Percentiles rank a stretch among this genome's conserved stretches.
phyloP scores from a whole-genome alignment of 805 yeast species.

The Yarrowia deformans region DNA sequence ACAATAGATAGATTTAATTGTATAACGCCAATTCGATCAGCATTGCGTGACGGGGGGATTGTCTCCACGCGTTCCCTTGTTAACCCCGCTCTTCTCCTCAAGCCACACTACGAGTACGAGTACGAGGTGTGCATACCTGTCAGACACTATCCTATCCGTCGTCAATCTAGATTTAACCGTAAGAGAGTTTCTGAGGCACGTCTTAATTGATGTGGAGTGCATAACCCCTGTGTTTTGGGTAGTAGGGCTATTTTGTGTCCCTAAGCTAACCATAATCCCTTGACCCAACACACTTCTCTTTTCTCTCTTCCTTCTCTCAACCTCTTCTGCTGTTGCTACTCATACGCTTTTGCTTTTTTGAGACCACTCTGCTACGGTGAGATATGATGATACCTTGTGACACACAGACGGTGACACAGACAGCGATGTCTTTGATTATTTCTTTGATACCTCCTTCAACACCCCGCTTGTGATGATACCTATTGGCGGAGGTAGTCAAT shows the following conservation, averaged over 20 bases:
- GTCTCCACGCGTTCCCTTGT: too few species aligned
- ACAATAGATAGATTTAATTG: conserved; percentile 17
- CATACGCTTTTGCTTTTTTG: conserved; percentile 13
- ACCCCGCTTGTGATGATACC: neutral
- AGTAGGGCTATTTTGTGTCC: neutral
- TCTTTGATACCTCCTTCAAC: neutral
- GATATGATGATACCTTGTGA: conserved; percentile 3
- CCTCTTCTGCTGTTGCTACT: neutral
- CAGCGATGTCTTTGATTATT: neutral
- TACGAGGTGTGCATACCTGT: too few species aligned
- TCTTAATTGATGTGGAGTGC: too few species aligned
- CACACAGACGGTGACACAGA: neutral
- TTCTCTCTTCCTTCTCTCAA: neutral
- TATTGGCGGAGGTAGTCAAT: too few species aligned
- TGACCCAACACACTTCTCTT: neutral
- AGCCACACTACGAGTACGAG: conserved; percentile 3
- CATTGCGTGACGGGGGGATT: too few species aligned
- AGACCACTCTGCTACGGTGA: conserved; percentile 32
- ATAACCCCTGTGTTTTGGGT: too few species aligned
- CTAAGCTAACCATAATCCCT: neutral
- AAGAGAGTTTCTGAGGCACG: neutral
- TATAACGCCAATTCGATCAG: too few species aligned
- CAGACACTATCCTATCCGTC: too few species aligned
- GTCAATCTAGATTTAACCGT: neutral
- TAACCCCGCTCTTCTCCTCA: neutral